Percentiles rank a stretch among this genome's conserved stretches.
phyloP scores from a whole-genome alignment of 202 grass and related monocot genomes.

The Dendrocalamus latiflorus region DNA sequence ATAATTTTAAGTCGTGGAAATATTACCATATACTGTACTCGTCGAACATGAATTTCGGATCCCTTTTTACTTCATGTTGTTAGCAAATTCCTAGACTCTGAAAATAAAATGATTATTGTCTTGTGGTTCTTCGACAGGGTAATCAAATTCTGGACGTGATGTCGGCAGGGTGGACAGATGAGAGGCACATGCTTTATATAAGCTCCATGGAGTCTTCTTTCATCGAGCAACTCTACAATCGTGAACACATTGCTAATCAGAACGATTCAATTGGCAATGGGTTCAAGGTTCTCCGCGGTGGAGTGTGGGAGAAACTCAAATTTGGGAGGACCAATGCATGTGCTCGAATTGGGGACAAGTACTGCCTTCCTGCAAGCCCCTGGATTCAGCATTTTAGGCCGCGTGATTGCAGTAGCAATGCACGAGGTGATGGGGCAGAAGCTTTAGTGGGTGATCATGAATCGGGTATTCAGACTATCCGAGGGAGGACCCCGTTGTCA shows the following conservation, averaged over 20 bases:
- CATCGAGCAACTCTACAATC: slow-evolving; percentile 40
- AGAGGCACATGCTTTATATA: slow-evolving; percentile 72
- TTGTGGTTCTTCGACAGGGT: slow-evolving; percentile 33
- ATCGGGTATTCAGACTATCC: slow-evolving; percentile 41
- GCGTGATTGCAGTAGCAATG: slow-evolving; percentile 19
- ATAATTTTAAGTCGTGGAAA: background rate
- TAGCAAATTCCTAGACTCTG: background rate
- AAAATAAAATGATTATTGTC: background rate
- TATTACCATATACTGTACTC: background rate
- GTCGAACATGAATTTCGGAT: background rate
- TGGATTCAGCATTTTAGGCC: slow-evolving; percentile 53
- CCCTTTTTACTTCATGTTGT: background rate
- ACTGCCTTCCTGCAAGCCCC: slow-evolving; percentile 27
- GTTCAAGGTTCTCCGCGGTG: slow-evolving; percentile 51
- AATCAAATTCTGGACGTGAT: slow-evolving; percentile 13
- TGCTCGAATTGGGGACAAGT: background rate
- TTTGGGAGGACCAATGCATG: slow-evolving; percentile 26
- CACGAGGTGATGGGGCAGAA: background rate
- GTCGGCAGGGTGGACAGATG: slow-evolving; percentile 67
- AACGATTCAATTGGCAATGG: background rate
- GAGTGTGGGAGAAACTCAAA: slow-evolving; percentile 45
- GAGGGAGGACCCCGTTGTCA: too few relatives aligned
- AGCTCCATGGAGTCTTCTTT: slow-evolving; percentile 78
- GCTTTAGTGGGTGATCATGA: slow-evolving; percentile 32
- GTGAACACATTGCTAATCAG: background rate